phyloP scores from a whole-genome alignment of 257 asterid genomes.

The Sherardia arvensis region DNA sequence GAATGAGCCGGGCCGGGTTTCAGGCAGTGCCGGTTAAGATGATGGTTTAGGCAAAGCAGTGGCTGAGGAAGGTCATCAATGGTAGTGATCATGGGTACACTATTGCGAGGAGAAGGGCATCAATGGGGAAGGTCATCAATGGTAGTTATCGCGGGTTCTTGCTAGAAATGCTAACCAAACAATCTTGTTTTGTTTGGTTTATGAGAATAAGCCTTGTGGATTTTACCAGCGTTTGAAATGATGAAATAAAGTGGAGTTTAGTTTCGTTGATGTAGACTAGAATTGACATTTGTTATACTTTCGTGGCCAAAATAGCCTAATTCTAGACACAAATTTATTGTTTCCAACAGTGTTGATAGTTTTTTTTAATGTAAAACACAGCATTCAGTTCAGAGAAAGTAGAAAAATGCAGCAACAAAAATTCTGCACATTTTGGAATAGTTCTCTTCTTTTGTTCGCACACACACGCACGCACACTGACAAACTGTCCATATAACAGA shows the following conservation, averaged over 20 bases:
- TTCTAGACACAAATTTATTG: not conserved
- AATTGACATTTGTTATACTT: slow-evolving; percentile 8
- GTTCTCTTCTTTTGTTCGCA: no score
- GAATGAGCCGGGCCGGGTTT: slow-evolving; percentile 89
- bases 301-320: slow-evolving; percentile 11
- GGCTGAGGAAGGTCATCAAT: slow-evolving; percentile 40
- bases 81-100: slow-evolving; percentile 53
- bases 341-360: no score
- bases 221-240: not conserved
- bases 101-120: slow-evolving; percentile 69
- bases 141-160: slow-evolving; percentile 72
- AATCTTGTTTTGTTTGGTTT: not conserved
- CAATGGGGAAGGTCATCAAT: slow-evolving; percentile 86
- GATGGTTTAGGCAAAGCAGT: slow-evolving; percentile 52
- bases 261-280: not conserved
- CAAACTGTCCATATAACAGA: slow-evolving; percentile 7
- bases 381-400: no score
- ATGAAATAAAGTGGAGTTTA: slow-evolving; percentile 5
- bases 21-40: slow-evolving; percentile 50
- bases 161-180: slow-evolving; percentile 69
- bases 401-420: no score
- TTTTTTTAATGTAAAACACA: no score
- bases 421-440: no score
- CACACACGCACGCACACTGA: not conserved
- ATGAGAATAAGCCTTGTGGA: not conserved